These are phyloP conservation scores for Botrytis squamosa DNA, from an alignment of 2,329 filamentous ascomycete species.

Conservation along the genomic window DNA sequence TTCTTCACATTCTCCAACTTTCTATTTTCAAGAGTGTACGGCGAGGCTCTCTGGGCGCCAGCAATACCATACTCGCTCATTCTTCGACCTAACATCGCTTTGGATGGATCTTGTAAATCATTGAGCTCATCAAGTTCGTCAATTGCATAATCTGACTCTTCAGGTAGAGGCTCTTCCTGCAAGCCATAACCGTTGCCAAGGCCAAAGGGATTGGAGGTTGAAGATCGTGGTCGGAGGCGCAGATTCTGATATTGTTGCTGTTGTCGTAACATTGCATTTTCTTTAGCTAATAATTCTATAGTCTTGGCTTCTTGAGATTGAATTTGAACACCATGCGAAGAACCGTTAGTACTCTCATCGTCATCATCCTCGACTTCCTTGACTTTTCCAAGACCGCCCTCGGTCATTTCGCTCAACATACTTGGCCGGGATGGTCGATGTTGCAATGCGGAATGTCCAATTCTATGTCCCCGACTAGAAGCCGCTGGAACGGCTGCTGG, in stretches of 20 bases:
- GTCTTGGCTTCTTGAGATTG: conserved; percentile 58
- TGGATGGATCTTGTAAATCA: conserved; percentile 44
- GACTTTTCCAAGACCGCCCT: conserved; percentile 64
- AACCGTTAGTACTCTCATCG: conserved; percentile 56
- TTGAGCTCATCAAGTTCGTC: conserved; percentile 66
- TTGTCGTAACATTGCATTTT: conserved; percentile 62
- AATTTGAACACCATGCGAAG: conserved; percentile 53
- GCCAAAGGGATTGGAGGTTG: conserved; percentile 52
- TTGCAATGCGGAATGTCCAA: conserved; percentile 68
- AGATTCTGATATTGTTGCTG: conserved; percentile 57
- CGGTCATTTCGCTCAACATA: conserved; percentile 71
- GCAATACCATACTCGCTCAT: conserved; percentile 41
- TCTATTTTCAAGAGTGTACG: conserved; percentile 54
- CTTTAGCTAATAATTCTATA: conserved; percentile 60
- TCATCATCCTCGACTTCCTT: conserved; percentile 69
- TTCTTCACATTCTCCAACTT: conserved; percentile 66
- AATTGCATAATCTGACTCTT: conserved; percentile 70
- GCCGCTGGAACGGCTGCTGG: conserved; percentile 30
- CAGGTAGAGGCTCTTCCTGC: conserved; percentile 58
- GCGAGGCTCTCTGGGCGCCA: conserved; percentile 35
- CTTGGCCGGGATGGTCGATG: conserved; percentile 78
- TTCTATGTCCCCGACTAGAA: conserved; percentile 38
- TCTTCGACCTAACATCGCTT: conserved; percentile 37
- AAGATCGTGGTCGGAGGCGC: conserved; percentile 57
- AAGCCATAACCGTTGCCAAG: conserved; percentile 58